Evolutionary conservation across 805 yeast genomes (phyloP), one percentile per base, ranked within the genome.

Genomic region (Clavispora santaluciae): DNA sequence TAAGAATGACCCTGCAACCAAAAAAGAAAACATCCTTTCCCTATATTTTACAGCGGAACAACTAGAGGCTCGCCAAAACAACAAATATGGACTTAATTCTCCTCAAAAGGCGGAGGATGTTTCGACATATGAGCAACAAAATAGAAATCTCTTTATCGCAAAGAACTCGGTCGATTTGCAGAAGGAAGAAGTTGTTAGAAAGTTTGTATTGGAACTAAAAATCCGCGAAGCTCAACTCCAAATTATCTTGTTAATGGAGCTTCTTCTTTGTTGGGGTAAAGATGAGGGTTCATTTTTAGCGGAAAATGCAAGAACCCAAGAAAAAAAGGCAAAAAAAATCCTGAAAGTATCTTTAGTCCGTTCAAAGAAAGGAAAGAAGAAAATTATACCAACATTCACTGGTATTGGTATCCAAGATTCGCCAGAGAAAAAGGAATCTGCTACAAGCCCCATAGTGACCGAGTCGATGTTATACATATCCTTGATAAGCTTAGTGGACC

Each of bases 151-250:
- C 1, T 63, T 61, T 36, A 35, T 35, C 18, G 33, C 38, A 25
- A 45, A 42, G n/a, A 34, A 48, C 21, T 30, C 31, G 6, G 25
- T 7, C 10, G 43, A 39, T 17, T n/a, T 35, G 12, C 23, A 39
- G 2, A 30, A 31, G 13, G 51, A 48, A 6, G 60, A 60, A 20
- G 48, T 53, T 7, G 30, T 61, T 1, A 51, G 50, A 1, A 64
- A 59, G 12, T 44, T 73, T 1, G 51, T 65, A 2, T 54, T 62
- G 28, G 66, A 70, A 28, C 59, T 78, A 43, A 79, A 78, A 46
- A 62, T 74, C 2, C 59, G 83, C 25, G 84, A 79, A 46, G 73
- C 80, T 1, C 81, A 78, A 45, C 52, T 79, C 23, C 84, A 79
- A 50, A 60, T 77, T 0, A 48, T 79, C 2, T 44, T 77, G 1